These are phyloP conservation scores for Porphyridium purpureum DNA, from an alignment of 23 red algal genomes.

Conservation along the genomic window DNA sequence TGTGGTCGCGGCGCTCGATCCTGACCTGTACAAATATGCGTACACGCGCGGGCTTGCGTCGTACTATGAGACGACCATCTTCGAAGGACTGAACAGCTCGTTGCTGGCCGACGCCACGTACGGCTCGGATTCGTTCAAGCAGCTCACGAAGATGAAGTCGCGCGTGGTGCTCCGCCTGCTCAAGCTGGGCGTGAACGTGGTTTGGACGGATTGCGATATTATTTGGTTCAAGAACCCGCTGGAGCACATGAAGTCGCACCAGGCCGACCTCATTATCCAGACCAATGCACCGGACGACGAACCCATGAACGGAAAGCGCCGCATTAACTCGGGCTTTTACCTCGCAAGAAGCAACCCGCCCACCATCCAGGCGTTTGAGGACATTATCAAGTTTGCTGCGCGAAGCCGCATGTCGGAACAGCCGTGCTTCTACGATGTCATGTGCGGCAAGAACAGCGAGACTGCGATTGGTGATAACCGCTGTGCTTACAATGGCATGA, in stretches of 20 bases:
- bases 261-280: conserved; percentile 70
- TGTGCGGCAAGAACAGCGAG: conserved; percentile 88
- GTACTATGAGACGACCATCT: conserved; percentile 70
- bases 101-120: conserved; percentile 56
- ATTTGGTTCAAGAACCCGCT: conserved; percentile 83
- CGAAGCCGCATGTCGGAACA: conserved; percentile 87
- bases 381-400: conserved; percentile 77
- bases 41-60: conserved; percentile 57
- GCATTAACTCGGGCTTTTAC: conserved; percentile 91
- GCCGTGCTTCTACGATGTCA: conserved; percentile 91
- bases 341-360: conserved; percentile 44
- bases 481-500: conserved; percentile 67
- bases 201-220: conserved; percentile 99
- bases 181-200: conserved; percentile 73
- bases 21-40: conserved; percentile 83
- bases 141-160: conserved; percentile 94
- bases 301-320: conserved; percentile 68
- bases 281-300: conserved; percentile 87
- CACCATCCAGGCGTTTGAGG: conserved; percentile 74
- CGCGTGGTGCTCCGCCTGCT: conserved; percentile 79
- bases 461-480: conserved; percentile 39
- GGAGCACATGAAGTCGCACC: conserved; percentile 34
- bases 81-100: conserved; percentile 42
- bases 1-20: conserved; percentile 85
- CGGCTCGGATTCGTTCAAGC: conserved; percentile 79